Percentiles rank a stretch among this genome's conserved stretches.
Conservation (phyloP, 1,284 basidiomycete genomes). For the Apiotrichum brassicae region DNA sequence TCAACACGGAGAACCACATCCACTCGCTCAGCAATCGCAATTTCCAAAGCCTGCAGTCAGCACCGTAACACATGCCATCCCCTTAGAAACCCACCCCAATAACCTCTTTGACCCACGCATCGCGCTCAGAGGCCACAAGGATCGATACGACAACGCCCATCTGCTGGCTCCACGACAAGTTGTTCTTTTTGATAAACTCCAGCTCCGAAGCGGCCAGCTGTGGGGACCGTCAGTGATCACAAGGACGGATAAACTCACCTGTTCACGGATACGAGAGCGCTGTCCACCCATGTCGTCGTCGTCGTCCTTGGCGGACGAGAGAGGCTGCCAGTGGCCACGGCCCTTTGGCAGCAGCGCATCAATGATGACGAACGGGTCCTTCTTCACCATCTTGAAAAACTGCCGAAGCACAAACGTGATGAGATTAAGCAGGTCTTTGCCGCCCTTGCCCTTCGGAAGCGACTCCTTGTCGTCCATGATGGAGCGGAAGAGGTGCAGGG, state of each 20-base stretch:
- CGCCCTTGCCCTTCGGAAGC: constrained; percentile 66
- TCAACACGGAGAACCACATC: constrained; percentile 67
- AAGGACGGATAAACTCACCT: constrained; percentile 31
- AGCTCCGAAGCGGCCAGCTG: constrained; percentile 57
- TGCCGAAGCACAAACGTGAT: constrained; percentile 78
- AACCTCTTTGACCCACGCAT: constrained; percentile 67
- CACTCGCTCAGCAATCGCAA: constrained; percentile 61
- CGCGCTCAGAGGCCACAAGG: constrained; percentile 61
- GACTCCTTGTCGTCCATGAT: constrained; percentile 70
- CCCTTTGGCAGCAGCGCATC: constrained; percentile 89
- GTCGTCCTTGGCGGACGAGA: constrained; percentile 53
- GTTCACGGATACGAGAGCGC: constrained; percentile 41
- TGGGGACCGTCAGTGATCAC: constrained; percentile 4
- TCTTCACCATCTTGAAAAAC: constrained; percentile 81
- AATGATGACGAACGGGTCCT: constrained; percentile 74
- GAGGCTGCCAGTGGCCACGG: constrained; percentile 74
- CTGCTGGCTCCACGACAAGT: constrained; percentile 72
- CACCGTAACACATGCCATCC: no score
- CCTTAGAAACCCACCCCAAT: constrained; percentile 57
- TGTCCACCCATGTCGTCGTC: constrained; percentile 50
- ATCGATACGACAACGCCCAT: constrained; percentile 74
- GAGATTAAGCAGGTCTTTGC: constrained; percentile 72
- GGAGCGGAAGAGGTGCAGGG: constrained; percentile 71
- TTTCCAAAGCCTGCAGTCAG: constrained; percentile 56
- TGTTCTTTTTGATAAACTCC: constrained; percentile 72